phyloP scores from a whole-genome alignment of 139 green algal genomes.

The Dunaliella primolecta region DNA sequence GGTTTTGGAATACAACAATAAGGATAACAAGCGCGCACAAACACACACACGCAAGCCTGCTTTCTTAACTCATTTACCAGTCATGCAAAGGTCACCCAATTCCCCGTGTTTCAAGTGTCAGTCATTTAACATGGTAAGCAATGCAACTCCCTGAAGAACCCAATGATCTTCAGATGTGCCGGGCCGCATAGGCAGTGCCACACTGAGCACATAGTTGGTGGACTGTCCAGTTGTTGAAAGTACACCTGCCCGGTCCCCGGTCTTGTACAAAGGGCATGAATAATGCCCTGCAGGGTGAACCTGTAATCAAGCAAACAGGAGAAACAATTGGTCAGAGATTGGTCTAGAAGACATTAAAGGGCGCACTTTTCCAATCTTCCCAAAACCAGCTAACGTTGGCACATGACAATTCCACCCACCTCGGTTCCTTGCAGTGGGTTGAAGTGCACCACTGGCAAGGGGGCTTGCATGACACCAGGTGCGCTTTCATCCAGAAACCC shows the following conservation, averaged over 20 bases:
- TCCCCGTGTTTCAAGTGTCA: too few species aligned
- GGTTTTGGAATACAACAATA: too few species aligned
- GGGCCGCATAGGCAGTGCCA: constrained; percentile 59
- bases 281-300: constrained; percentile 49
- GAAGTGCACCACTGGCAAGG: constrained; percentile 79
- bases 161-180: constrained; percentile 63
- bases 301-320: too few species aligned
- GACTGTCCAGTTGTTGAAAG: constrained; percentile 77
- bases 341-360: too few species aligned
- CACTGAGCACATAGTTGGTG: constrained; percentile 78
- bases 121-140: constrained; percentile 69
- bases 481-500: constrained; percentile 55
- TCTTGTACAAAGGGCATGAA: constrained; percentile 84
- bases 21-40: too few species aligned
- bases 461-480: constrained; percentile 67
- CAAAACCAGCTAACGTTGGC: too few species aligned
- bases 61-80: background rate
- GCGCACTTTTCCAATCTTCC: too few species aligned
- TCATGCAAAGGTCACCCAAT: background rate
- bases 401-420: background rate
- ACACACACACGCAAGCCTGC: background rate
- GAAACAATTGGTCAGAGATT: too few species aligned
- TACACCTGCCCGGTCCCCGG: constrained; percentile 65
- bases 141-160: constrained; percentile 75
- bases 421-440: constrained; percentile 23